These are phyloP conservation scores for Aureobasidium sp. DNA, from an alignment of 2,329 filamentous ascomycete genomes.

Conservation along the genomic window DNA sequence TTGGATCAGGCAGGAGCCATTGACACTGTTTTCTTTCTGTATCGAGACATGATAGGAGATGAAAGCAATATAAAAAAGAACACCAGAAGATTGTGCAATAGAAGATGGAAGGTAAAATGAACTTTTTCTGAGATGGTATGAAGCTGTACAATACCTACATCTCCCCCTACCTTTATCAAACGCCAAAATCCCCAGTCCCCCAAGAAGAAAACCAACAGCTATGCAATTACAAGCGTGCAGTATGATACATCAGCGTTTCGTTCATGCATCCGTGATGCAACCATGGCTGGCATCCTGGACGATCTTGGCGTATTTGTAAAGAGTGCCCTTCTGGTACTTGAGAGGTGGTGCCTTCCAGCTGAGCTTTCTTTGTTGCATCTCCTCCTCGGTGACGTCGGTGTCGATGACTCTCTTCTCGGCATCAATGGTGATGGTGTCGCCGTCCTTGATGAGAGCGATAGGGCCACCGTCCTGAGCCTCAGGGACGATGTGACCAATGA, in stretches of 20 bases:
- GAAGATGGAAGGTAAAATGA: background rate
- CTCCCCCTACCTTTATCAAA: conserved; percentile 11
- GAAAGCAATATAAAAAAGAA: background rate
- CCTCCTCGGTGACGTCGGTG: conserved; percentile 57
- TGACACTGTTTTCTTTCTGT: background rate
- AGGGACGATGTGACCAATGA: conserved; percentile 86
- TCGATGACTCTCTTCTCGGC: conserved; percentile 63
- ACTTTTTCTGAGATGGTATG: conserved; percentile 6
- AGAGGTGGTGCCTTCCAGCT: conserved; percentile 45
- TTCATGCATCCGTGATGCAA: conserved; percentile 46
- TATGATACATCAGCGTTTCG: background rate
- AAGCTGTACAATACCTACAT: conserved; percentile 11
- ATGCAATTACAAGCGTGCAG: conserved; percentile 4
- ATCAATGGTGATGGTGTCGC: conserved; percentile 79
- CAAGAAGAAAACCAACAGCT: background rate
- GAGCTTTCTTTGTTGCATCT: conserved; percentile 45
- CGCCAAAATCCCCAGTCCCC: background rate
- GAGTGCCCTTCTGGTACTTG: conserved; percentile 51
- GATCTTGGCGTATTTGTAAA: conserved; percentile 50
- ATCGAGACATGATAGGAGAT: background rate
- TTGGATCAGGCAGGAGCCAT: background rate
- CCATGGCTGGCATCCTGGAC: conserved; percentile 52
- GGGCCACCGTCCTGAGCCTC: conserved; percentile 86
- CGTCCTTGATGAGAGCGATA: conserved; percentile 72
- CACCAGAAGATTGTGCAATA: background rate